A percentile compares a stretch with the other conserved stretches of the same genome.
These are phyloP conservation scores for Kluyveromyces siamensis DNA, from an alignment of 805 yeast genomes.

Conservation along the genomic window DNA sequence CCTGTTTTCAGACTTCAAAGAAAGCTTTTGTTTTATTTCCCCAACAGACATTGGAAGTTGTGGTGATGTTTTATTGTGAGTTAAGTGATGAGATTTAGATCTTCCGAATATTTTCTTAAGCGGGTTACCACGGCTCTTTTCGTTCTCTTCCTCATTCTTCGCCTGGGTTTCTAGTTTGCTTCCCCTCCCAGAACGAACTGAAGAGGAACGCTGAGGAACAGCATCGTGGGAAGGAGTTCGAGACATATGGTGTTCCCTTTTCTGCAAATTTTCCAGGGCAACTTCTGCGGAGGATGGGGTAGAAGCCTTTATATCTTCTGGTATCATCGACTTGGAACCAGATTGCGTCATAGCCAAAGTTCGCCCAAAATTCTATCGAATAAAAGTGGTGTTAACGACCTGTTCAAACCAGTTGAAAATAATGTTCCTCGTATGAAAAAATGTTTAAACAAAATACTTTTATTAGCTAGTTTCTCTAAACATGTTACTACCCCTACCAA, in stretches of 20 bases:
- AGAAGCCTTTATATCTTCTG: constrained; percentile 1
- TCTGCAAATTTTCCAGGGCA: not conserved
- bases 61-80: not conserved
- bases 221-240: not conserved
- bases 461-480: no score
- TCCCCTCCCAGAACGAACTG: not conserved
- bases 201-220: not conserved
- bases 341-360: not conserved
- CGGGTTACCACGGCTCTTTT: constrained; percentile 1
- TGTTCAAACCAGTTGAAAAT: not conserved
- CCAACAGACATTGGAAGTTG: not conserved
- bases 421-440: no score
- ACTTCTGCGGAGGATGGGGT: constrained; percentile 3
- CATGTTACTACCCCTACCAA: no score
- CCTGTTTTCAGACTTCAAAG: constrained; percentile 4
- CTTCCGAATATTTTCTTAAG: constrained; percentile 7
- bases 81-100: constrained; percentile 9
- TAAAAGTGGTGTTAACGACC: not conserved
- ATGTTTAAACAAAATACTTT: no score
- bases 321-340: constrained; percentile 3
- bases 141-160: not conserved
- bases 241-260: not conserved
- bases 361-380: not conserved
- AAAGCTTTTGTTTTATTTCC: not conserved
- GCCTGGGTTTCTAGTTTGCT: not conserved